Conservation (phyloP, 2,329 filamentous ascomycete genomes). For the Apiospora kogelbergensis region DNA sequence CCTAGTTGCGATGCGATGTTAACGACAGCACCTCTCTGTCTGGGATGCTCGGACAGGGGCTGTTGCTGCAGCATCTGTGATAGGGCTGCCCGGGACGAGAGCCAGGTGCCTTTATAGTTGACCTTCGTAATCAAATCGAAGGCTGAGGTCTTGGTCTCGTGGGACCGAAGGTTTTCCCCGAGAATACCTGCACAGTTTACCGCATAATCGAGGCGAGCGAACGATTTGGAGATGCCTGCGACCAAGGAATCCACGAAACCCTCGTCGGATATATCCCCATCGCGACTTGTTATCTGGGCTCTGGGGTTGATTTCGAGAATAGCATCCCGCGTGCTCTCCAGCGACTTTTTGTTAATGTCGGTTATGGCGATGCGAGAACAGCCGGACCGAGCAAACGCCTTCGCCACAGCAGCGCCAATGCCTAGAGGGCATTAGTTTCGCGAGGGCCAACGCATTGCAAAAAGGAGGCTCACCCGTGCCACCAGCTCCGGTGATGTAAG, state of each 20-base stretch:
- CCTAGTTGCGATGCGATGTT: conserved; percentile 55
- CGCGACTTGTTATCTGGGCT: conserved; percentile 30
- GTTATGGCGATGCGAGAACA: conserved; percentile 54
- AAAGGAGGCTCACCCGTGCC: conserved; percentile 39
- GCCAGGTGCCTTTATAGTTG: conserved; percentile 54
- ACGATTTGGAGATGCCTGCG: conserved; percentile 30
- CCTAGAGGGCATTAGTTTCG: conserved; percentile 34
- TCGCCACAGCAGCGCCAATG: conserved; percentile 54
- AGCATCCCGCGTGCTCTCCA: conserved; percentile 35
- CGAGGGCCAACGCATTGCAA: neutral
- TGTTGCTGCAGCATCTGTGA: conserved; percentile 46
- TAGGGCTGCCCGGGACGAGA: conserved; percentile 44
- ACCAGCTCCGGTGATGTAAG: conserved; percentile 47
- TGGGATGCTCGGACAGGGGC: conserved; percentile 38
- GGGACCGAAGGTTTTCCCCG: conserved; percentile 39
- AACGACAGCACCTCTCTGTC: conserved; percentile 48
- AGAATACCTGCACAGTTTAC: conserved; percentile 57
- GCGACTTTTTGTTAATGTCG: conserved; percentile 44
- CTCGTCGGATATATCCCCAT: conserved; percentile 50
- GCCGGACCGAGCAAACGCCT: conserved; percentile 48
- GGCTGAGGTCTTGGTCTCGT: conserved; percentile 44
- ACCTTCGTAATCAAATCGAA: conserved; percentile 55
- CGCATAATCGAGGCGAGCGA: conserved; percentile 53
- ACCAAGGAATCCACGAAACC: conserved; percentile 40
- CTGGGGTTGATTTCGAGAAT: conserved; percentile 34